Evolutionary conservation across 441 rosid genomes (phyloP), one percentile per base, ranked within the genome.

Genomic region (Breynia disticha): DNA sequence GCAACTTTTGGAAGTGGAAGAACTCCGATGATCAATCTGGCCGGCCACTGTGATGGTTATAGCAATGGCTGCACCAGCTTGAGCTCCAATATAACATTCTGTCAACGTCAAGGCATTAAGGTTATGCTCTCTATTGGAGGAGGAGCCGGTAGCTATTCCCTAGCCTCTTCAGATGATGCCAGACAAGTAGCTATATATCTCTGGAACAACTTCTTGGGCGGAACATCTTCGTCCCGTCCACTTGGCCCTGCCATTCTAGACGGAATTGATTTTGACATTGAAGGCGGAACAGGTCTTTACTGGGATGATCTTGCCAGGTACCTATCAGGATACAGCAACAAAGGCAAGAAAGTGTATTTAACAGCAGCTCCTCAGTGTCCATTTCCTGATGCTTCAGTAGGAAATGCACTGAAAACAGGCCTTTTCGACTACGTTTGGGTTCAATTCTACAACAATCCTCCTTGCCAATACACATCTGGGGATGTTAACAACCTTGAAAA

Each of bases 391-490:
- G 67, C 69, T 44, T 71, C 64, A 61, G 48, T 71, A 6, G 69
- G 70, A 21, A 46, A 41, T 55, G 74, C 76, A 18, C 66, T 75
- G 1, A 59, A 65, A 18, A 71, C 79, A 0, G 76, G 79, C 8
- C 58, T 65, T 28, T 71, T 75, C 3, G 59, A 75, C 49, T 56
- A 59, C 19, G 67, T 68, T 19, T 75, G 76, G 79, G 65, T 72
- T 14, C 78, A 72, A 28, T 76, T 76, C 61, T 66, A 71, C 56
- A 73, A 74, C 55, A 74, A 77, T 19, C 74, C 76, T 45, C 59
- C 54, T 3, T 74, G 77, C 32, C 67, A 77, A 46, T 77, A 68
- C 63, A 48, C 45, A 16, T 61, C 66, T 10, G 24, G 55, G 19
- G 41, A 48, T 15, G n/a, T 19, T 17, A 53, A 5, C 47, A 65